A percentile compares a stretch with the other conserved stretches of the same genome.
Conservation (phyloP, 495 filamentous ascomycete genomes). For the Penicillium turbatum region DNA sequence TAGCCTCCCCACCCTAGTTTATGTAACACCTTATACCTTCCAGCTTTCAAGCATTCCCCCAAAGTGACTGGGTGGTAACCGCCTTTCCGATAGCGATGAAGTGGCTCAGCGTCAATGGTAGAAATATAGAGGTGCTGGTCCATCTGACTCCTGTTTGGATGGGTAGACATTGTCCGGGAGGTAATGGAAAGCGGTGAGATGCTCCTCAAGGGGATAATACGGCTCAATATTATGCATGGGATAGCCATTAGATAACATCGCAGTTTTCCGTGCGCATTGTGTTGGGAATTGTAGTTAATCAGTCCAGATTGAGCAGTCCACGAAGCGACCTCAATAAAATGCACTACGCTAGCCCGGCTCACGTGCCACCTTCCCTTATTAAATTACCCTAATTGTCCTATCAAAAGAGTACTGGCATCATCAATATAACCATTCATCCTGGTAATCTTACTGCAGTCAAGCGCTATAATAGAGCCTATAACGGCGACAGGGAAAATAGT, state of each 20-base stretch:
- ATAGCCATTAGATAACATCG: background rate
- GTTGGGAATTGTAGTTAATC: too few relatives aligned
- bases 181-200: conserved; percentile 2
- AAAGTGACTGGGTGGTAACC: conserved; percentile 45
- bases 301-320: too few relatives aligned
- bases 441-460: too few relatives aligned
- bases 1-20: conserved; percentile 48
- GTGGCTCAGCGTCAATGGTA: conserved; percentile 22
- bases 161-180: conserved; percentile 14
- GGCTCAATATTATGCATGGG: background rate
- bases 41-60: conserved; percentile 32
- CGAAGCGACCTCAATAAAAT: too few relatives aligned
- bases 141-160: conserved; percentile 15
- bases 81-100: conserved; percentile 32
- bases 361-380: too few relatives aligned
- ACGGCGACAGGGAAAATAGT: too few relatives aligned
- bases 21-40: conserved; percentile 43
- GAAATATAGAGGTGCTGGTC: conserved; percentile 16
- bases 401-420: too few relatives aligned
- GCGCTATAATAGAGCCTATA: too few relatives aligned
- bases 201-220: conserved; percentile 13
- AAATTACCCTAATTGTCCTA: too few relatives aligned
- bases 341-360: too few relatives aligned
- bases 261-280: background rate
- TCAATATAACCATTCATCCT: too few relatives aligned